Conservation (phyloP, 176 grass and related monocot species). For the Otatea glauca region DNA sequence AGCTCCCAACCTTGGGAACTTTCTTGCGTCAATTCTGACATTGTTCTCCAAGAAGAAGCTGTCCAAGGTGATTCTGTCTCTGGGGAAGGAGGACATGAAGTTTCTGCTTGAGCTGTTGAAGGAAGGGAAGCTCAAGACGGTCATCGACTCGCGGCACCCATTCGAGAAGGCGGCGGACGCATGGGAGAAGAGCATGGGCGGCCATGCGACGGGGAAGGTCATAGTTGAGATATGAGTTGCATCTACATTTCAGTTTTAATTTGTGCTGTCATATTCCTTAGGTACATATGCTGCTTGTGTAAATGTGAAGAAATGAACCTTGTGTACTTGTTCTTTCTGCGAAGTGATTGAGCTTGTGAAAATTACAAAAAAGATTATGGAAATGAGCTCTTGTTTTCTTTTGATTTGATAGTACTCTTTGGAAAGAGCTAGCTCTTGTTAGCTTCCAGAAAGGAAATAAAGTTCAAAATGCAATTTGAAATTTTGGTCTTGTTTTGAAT, state of each 20-base stretch:
- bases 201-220: conserved; percentile 46
- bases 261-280: too few relatives aligned
- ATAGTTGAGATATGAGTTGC: conserved; percentile 38
- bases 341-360: too few relatives aligned
- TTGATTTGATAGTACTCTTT: too few relatives aligned
- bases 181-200: conserved; percentile 36
- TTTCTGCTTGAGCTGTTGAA: conserved; percentile 32
- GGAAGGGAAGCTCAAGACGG: conserved; percentile 43
- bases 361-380: too few relatives aligned
- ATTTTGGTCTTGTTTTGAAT: too few relatives aligned
- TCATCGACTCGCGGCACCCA: conserved; percentile 33
- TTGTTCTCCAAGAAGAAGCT: conserved; percentile 1
- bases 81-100: conserved; percentile 11
- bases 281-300: too few relatives aligned
- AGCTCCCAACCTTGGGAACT: not conserved
- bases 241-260: not conserved
- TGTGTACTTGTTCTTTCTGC: too few relatives aligned
- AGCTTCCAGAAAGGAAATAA: too few relatives aligned
- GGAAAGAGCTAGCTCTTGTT: too few relatives aligned
- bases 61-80: not conserved
- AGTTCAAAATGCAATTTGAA: too few relatives aligned
- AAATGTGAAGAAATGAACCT: too few relatives aligned
- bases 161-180: conserved; percentile 25
- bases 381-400: too few relatives aligned
- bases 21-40: not conserved